phyloP scores from a whole-genome alignment of 208 protist species.

The Leishmania tropica region DNA sequence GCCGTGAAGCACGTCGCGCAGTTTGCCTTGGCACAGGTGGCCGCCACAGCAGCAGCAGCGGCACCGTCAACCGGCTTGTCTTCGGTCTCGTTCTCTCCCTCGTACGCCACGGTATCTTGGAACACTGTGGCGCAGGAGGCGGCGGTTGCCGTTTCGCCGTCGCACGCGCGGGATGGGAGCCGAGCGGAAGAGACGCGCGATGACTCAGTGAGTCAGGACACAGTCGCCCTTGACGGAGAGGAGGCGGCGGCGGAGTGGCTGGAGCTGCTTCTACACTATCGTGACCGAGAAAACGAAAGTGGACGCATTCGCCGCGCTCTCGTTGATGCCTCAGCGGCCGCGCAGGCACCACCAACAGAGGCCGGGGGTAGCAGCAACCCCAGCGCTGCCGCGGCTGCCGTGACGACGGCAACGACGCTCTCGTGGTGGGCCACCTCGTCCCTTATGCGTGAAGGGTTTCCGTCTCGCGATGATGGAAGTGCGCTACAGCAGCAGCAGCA shows the following conservation, averaged over 20 bases:
- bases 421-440: constrained; percentile 29
- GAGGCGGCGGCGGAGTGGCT: constrained; percentile 36
- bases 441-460: constrained; percentile 13
- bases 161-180: not conserved
- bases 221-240: not conserved
- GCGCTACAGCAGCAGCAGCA: not conserved
- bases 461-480: not conserved
- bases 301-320: constrained; percentile 15
- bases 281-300: constrained; percentile 41
- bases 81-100: not conserved
- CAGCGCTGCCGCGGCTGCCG: not conserved
- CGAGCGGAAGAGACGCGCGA: not conserved
- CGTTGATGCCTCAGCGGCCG: not conserved
- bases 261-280: constrained; percentile 36
- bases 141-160: not conserved
- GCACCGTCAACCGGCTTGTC: not conserved
- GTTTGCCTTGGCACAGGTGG: constrained; percentile 18
- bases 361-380: not conserved
- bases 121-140: not conserved
- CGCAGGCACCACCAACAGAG: not conserved
- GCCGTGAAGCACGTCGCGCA: constrained; percentile 10
- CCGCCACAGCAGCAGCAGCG: not conserved
- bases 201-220: not conserved
- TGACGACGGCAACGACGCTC: not conserved
- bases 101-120: not conserved